These are phyloP conservation scores for Saturnispora gosingensis DNA, from an alignment of 805 yeast genomes.

Conservation along the genomic window DNA sequence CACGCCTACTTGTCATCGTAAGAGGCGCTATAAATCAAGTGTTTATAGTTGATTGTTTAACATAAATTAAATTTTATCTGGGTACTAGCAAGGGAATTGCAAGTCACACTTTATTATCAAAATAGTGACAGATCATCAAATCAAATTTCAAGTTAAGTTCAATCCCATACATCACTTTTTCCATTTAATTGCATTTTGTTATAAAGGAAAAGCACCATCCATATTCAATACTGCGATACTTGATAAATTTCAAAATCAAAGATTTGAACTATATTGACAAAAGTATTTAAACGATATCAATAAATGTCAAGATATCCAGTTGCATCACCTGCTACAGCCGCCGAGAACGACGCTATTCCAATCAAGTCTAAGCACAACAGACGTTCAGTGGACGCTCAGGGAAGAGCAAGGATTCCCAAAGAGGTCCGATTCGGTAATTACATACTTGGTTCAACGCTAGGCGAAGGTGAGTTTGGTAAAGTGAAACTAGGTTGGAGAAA, in stretches of 20 bases:
- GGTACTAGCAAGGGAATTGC: background rate
- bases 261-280: background rate
- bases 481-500: constrained; percentile 95
- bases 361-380: constrained; percentile 1
- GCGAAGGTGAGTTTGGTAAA: constrained; percentile 98
- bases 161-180: background rate
- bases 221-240: background rate
- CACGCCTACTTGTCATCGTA: background rate
- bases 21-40: background rate
- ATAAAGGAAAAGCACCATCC: background rate
- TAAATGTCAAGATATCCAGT: background rate
- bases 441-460: constrained; percentile 83
- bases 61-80: background rate
- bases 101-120: background rate
- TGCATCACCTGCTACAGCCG: background rate
- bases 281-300: background rate
- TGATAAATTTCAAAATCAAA: background rate
- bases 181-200: background rate
- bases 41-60: background rate
- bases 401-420: constrained; percentile 29
- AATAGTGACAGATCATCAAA: background rate
- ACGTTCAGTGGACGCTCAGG: constrained; percentile 5
- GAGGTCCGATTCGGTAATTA: constrained; percentile 86
- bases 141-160: background rate
- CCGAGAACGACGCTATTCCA: background rate